Percentiles rank a stretch among this genome's conserved stretches.
phyloP scores from a whole-genome alignment of 179 eudicot species.

The Silene vulgaris region DNA sequence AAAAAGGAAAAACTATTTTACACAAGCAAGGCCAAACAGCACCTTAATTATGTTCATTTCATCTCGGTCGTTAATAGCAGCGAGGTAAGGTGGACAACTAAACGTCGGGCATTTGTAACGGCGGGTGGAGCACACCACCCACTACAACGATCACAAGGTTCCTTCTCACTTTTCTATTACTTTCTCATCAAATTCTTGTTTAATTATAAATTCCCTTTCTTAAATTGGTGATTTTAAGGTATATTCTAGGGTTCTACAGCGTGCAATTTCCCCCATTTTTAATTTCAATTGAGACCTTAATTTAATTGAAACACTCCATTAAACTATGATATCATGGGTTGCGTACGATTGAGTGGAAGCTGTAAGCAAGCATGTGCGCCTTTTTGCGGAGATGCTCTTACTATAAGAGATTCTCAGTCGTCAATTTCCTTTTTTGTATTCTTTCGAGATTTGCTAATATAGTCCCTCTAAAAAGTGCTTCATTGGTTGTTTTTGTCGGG shows the following conservation, averaged over 20 bases:
- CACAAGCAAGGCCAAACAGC: no score
- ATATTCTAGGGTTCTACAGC: constrained; percentile 14
- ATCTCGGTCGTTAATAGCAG: no score
- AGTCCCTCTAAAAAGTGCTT: constrained; percentile 19
- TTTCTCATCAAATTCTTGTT: not conserved
- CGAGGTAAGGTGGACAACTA: no score
- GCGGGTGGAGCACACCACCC: not conserved
- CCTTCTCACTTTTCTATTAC: not conserved
- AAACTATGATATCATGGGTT: constrained; percentile 13
- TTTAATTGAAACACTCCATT: not conserved
- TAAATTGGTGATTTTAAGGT: not conserved
- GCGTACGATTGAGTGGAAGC: not conserved
- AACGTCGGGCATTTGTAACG: not conserved
- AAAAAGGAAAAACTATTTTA: no score
- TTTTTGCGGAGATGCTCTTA: constrained; percentile 21
- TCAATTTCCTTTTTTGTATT: constrained; percentile 5
- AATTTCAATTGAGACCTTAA: not conserved
- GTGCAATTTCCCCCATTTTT: constrained; percentile 7
- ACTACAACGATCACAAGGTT: not conserved
- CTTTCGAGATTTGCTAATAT: constrained; percentile 1
- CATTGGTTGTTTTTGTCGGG: constrained; percentile 23
- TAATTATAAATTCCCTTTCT: not conserved
- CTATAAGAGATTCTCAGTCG: constrained; percentile 19
- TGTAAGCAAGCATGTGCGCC: constrained; percentile 11
- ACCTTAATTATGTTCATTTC: no score